These are phyloP conservation scores for Strobilomyces echinocephalus DNA, from an alignment of 768 basidiomycete species.

Conservation along the genomic window DNA sequence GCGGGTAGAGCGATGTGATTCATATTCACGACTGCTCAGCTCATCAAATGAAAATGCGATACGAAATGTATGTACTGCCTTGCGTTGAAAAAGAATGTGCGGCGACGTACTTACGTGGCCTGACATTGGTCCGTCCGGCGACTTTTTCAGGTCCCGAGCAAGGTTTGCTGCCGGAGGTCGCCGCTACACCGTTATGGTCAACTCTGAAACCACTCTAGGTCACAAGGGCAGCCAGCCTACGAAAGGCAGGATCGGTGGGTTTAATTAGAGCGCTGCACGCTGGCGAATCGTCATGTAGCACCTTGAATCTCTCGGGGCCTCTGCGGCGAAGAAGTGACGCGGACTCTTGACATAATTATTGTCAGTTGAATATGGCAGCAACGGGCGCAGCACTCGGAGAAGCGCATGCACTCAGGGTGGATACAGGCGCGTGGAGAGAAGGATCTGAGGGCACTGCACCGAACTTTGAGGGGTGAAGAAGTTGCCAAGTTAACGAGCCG, in stretches of 20 bases:
- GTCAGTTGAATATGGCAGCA: not conserved
- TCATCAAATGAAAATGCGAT: constrained; percentile 10
- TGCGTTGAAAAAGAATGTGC: not conserved
- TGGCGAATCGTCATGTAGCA: not conserved
- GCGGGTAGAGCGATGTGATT: constrained; percentile 1
- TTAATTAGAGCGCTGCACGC: not conserved
- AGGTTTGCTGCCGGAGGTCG: constrained; percentile 4
- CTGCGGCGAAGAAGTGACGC: constrained; percentile 8
- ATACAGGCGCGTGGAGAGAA: not conserved
- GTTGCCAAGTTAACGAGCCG: not conserved
- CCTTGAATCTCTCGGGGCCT: constrained; percentile 5
- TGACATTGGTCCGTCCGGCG: constrained; percentile 6
- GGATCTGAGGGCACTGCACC: constrained; percentile 14
- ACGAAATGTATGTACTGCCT: constrained; percentile 12
- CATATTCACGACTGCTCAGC: constrained; percentile 1
- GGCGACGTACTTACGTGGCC: not conserved
- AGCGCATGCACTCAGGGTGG: not conserved
- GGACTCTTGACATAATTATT: constrained; percentile 1
- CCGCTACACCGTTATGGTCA: constrained; percentile 1
- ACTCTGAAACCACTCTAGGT: not conserved
- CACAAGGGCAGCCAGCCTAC: not conserved
- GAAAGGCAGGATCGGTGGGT: not conserved
- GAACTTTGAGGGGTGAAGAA: constrained; percentile 10
- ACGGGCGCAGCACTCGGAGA: constrained; percentile 1
- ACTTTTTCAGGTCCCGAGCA: constrained; percentile 2